Base-by-base conservation (phyloP, 345 rosid genomes). In the Punica granatum region DNA sequence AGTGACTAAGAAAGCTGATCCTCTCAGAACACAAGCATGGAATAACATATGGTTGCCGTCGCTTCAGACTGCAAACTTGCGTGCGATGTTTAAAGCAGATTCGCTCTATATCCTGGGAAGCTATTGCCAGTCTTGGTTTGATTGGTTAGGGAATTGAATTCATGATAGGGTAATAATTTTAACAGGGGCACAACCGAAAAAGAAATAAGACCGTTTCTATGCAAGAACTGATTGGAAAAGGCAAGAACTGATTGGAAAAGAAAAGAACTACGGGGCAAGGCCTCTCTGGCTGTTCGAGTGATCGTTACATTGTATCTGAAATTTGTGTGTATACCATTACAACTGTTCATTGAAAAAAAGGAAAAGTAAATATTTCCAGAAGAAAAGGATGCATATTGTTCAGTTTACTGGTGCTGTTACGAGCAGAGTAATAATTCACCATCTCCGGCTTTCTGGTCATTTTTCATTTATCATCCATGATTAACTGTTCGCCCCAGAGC, bases 1-100 rank as follows among this genome's bases (percentile, higher is more conserved):
- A 65, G 60, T 67, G 61, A 43, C 58, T 64, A 33, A 39, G 64
- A 33, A 33, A 39, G 66, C 65, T 16, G 36, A 51, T 69, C 66
- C 42, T 67, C 59, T 39, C 65, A 8, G 37, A 69, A 63, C 28
- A 51, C n/a, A 26, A 8, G 58, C 58, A 51, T 51, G 67, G 37
- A 69, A 42, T 21, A 63, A 7, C 51, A 25, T 41, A 3, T 33
- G 41, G 3, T 15, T 34, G 60, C 18, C 41, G 30, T 60, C 42
- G 37, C 16, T 46, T 31, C 16, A 43, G 59, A n/a, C n/a, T 53
- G 30, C 23, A 63, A 21, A 10, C 13, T 5, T 48, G 33, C 3
- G 32, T n/a, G 18, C 6, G 5, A 28, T 36, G 25, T 30, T 69
- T 35, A 32, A 34, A 69, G 61, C 26, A 35, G 67, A 49, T 70